Percentiles rank a stretch among this genome's conserved stretches.
Conservation (phyloP, 1,284 basidiomycete species). For the Leccinum ponderosum region DNA sequence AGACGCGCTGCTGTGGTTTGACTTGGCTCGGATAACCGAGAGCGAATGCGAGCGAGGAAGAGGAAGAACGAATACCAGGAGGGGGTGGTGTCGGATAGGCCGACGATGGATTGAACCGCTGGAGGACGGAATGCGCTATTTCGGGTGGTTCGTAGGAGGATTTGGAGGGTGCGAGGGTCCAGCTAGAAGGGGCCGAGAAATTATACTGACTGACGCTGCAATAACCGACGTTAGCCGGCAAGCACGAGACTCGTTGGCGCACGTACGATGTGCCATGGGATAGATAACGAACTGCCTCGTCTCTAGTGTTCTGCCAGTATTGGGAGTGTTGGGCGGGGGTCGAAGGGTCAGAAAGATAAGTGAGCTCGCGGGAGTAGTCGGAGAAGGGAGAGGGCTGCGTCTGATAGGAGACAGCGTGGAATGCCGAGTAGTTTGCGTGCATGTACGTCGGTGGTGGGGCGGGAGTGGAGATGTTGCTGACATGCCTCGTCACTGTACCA, state of each 20-base stretch:
- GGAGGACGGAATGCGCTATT: slow-evolving; percentile 64
- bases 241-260: neutral
- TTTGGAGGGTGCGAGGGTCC: slow-evolving; percentile 39
- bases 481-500: slow-evolving; percentile 58
- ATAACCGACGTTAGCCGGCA: slow-evolving; percentile 5
- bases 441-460: slow-evolving; percentile 60
- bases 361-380: slow-evolving; percentile 34
- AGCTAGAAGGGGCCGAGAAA: slow-evolving; percentile 41
- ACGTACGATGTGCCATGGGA: slow-evolving; percentile 33
- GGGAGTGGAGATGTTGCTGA: slow-evolving; percentile 56
- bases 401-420: slow-evolving; percentile 37
- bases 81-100: slow-evolving; percentile 71
- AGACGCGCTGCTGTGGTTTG: slow-evolving; percentile 36
- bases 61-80: slow-evolving; percentile 58
- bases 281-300: slow-evolving; percentile 32
- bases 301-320: slow-evolving; percentile 34
- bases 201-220: slow-evolving; percentile 36
- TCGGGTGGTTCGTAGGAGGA: slow-evolving; percentile 46
- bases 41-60: slow-evolving; percentile 71
- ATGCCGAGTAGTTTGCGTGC: slow-evolving; percentile 55
- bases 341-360: slow-evolving; percentile 30
- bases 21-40: slow-evolving; percentile 50
- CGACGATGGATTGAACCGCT: slow-evolving; percentile 54
- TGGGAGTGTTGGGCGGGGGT: slow-evolving; percentile 30
- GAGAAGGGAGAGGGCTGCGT: slow-evolving; percentile 30